phyloP scores from a whole-genome alignment of 169 alveolate species.

The Eimeria acervulina region DNA sequence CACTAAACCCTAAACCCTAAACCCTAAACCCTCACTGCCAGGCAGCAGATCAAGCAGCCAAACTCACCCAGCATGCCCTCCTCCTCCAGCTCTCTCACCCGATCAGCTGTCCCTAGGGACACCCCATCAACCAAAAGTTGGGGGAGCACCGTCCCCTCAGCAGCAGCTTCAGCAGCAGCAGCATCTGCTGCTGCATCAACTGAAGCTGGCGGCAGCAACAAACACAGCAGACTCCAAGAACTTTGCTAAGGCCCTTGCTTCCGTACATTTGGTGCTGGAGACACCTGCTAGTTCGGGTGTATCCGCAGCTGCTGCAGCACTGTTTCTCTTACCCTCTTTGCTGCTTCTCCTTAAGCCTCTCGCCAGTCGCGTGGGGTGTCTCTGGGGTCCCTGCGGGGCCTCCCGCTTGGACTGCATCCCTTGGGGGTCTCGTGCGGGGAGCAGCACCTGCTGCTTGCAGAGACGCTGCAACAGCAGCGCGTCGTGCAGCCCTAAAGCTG shows the following conservation, averaged over 20 bases:
- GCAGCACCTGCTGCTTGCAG: background rate
- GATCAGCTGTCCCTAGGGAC: conserved; percentile 5
- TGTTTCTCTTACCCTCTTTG: background rate
- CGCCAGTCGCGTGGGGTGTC: background rate
- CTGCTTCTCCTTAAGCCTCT: background rate
- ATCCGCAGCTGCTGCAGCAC: background rate
- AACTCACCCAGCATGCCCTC: conserved; percentile 34
- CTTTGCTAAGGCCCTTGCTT: background rate
- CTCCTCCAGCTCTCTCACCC: conserved; percentile 1
- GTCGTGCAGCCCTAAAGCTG: conserved; percentile 34
- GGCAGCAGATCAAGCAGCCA: background rate
- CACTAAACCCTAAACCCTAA: conserved; percentile 37
- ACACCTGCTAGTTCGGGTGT: background rate
- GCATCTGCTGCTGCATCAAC: background rate
- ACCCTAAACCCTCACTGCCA: background rate
- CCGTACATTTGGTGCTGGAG: background rate
- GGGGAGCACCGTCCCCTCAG: background rate
- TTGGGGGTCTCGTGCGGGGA: background rate
- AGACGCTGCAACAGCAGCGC: conserved; percentile 2
- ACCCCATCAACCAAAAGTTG: background rate
- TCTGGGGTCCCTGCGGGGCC: conserved; percentile 8
- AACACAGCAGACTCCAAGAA: background rate
- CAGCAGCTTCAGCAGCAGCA: conserved; percentile 5
- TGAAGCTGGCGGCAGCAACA: conserved; percentile 10
- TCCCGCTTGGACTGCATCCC: background rate